Evolutionary conservation across 1,139 yeast genomes (phyloP).

Genomic region (Nadsonia commutata): DNA sequence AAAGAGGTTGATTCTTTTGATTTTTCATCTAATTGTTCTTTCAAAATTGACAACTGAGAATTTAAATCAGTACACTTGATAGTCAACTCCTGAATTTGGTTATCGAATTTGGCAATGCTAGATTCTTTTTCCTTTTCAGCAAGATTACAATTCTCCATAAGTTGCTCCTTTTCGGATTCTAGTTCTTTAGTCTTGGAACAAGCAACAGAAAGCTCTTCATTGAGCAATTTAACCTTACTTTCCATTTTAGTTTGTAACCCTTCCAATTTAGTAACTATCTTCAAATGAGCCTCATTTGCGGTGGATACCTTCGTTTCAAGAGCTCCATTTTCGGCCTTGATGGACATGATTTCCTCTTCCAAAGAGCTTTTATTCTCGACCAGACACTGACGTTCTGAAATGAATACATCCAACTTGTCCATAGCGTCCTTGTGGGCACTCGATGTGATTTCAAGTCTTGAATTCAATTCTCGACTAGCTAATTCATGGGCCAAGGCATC

Average conservation of each 20-base stretch:
- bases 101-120: background rate
- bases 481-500: conserved; percentile 7
- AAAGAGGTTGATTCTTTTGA: background rate
- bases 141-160: conserved; percentile 2
- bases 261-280: conserved; percentile 3
- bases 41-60: background rate
- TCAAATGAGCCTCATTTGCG: conserved; percentile 1
- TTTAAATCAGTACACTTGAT: background rate
- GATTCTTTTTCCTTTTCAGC: conserved; percentile 2
- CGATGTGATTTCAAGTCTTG: conserved; percentile 3
- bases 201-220: background rate
- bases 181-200: conserved; percentile 1
- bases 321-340: background rate
- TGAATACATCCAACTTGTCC: conserved; percentile 3
- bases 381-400: background rate
- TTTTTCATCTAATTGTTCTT: conserved; percentile 1
- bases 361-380: background rate
- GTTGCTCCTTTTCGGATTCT: conserved; percentile 2
- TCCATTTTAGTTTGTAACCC: conserved; percentile 1
- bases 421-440: conserved; percentile 1
- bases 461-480: conserved; percentile 4
- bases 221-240: background rate
- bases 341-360: background rate
- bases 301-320: background rate
- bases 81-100: background rate